Base-by-base conservation (phyloP, 345 rosid species). In the Erysimum cheiranthoides region DNA sequence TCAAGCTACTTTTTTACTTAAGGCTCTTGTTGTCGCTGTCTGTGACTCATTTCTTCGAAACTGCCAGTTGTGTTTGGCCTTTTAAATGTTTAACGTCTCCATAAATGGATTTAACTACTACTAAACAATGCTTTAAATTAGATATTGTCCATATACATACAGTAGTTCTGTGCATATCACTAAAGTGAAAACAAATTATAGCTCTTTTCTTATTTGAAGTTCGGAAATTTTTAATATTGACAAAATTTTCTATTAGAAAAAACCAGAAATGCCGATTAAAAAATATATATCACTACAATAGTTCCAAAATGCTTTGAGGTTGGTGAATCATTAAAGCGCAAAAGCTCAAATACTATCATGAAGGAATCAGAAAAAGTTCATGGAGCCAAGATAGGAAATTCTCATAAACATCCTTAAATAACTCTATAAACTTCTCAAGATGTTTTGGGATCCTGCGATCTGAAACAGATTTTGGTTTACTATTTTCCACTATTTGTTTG, bases 21-120 rank as follows among this genome's bases (percentile, higher is more conserved):
- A 43, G 30, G 66, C 28, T 25, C 39, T 52, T 75, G 31, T 40
- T 68, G 74, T 75, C 62, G 30, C 18, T 21, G 52, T 58, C 6
- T 46, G 53, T 66, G 78, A 66, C 73, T 57, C 72, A 40, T 62
- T 27, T 56, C 38, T 62, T 1, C 1, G 34, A 62, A 8, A 8
- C 5, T 42, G 8, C 8, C 6, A 40, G 10, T 4, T 6, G 6
- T 16, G 42, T 50, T 42, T n/a, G 5, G 50, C 6, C 17, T 49
- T 62, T 30, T 16, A 16, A 46, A 11, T 46, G 16, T 31, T 42
- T 35, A 38, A 50, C 9, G 43, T 45, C 6, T 21, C 21, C 7
- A 45, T 14, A 10, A 38, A 17, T 45, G 66, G 12, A 35, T 60
- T 56, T 25, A 35, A 28, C 59, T 71, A 71, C 58, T 36, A 12